Percentiles rank a stretch among this genome's conserved stretches.
These are phyloP conservation scores for Hanseniaspora occidentalis DNA, from an alignment of 805 yeast species.

Conservation along the genomic window DNA sequence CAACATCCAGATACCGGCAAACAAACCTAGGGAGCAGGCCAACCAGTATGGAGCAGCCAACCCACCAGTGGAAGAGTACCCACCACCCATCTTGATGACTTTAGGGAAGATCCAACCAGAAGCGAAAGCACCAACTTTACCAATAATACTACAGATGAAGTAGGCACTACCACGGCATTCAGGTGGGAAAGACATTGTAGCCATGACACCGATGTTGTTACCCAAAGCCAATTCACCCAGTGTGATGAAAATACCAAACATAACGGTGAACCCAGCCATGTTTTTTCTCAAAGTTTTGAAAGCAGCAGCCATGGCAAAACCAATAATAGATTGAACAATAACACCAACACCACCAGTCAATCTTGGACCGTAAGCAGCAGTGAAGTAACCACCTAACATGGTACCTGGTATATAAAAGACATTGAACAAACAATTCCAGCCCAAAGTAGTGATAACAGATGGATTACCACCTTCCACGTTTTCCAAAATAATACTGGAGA, in stretches of 20 bases:
- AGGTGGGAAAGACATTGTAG: constrained; percentile 77
- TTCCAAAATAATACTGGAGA: constrained; percentile 59
- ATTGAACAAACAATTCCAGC: constrained; percentile 87
- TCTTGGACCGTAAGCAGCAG: constrained; percentile 89
- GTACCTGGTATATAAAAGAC: constrained; percentile 91
- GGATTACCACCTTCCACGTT: constrained; percentile 44
- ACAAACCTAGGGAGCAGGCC: constrained; percentile 4
- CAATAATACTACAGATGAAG: constrained; percentile 83
- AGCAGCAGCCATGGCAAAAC: constrained; percentile 72
- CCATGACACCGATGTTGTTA: constrained; percentile 78
- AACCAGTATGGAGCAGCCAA: constrained; percentile 35
- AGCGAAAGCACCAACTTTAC: constrained; percentile 86
- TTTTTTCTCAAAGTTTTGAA: constrained; percentile 43
- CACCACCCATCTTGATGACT: constrained; percentile 46
- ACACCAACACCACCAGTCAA: constrained; percentile 62
- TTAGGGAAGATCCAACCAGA: constrained; percentile 85
- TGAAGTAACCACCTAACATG: constrained; percentile 66
- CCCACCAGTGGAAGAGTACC: constrained; percentile 40
- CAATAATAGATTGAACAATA: constrained; percentile 59
- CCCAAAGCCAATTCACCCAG: constrained; percentile 87
- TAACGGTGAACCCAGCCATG: constrained; percentile 71
- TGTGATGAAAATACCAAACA: constrained; percentile 78
- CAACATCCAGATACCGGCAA: constrained; percentile 35
- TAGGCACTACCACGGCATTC: constrained; percentile 85
- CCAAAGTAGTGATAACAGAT: constrained; percentile 58